These are phyloP conservation scores for Xerocomus brunneocitrinus DNA, from an alignment of 768 basidiomycete genomes.

Conservation along the genomic window DNA sequence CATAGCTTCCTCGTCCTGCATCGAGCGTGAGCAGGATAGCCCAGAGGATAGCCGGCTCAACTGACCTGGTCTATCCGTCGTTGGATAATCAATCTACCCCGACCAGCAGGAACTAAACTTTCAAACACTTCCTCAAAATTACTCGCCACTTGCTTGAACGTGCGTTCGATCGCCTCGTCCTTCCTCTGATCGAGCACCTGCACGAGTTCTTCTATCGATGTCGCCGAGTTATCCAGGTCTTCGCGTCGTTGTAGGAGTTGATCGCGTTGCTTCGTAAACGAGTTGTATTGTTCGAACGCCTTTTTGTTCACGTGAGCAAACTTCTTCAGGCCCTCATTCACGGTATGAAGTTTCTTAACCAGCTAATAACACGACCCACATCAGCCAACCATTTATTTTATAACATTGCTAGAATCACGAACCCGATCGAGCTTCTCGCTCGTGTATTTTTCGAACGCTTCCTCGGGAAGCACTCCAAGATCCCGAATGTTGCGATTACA, in stretches of 20 bases:
- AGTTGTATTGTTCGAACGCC: conserved; percentile 96
- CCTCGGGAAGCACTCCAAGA: conserved; percentile 92
- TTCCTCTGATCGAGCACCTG: conserved; percentile 93
- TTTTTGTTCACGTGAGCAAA: conserved; percentile 99
- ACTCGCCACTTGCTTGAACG: conserved; percentile 95
- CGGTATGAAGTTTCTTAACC: conserved; percentile 85
- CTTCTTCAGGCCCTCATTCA: conserved; percentile 92
- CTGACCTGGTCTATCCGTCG: conserved; percentile 77
- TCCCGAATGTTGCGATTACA: conserved; percentile 95
- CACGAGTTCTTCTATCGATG: conserved; percentile 89
- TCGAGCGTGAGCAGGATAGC: neutral
- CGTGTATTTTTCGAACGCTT: conserved; percentile 94
- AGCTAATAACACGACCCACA: conserved; percentile 46
- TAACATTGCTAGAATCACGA: conserved; percentile 21
- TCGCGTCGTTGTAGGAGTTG: conserved; percentile 81
- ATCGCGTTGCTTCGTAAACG: conserved; percentile 96
- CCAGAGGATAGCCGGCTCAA: neutral
- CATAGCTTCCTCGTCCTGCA: conserved; percentile 60
- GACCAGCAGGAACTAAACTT: conserved; percentile 89
- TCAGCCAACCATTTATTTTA: neutral
- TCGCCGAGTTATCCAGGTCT: conserved; percentile 85
- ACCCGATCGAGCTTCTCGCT: conserved; percentile 86
- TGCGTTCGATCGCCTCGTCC: conserved; percentile 97
- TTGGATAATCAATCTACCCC: conserved; percentile 90
- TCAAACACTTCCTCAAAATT: conserved; percentile 98